These are phyloP conservation scores for Francoa sonchifolia DNA, from an alignment of 441 rosid genomes.

Conservation along the genomic window DNA sequence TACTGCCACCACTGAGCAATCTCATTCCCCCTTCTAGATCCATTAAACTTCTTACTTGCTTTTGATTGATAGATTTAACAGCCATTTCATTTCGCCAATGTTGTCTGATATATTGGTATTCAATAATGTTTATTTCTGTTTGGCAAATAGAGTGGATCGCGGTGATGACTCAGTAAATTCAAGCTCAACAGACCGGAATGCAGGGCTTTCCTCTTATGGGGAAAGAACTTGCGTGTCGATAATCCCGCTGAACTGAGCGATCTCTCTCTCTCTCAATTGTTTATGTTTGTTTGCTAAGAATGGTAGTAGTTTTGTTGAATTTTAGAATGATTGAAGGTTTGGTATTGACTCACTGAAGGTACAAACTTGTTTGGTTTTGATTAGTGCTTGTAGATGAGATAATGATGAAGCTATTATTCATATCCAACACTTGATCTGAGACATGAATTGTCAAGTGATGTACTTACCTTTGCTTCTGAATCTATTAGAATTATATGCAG, in stretches of 20 bases:
- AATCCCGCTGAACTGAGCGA: conserved; percentile 9
- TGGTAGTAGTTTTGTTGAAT: no score
- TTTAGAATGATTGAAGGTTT: no score
- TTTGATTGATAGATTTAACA: background rate
- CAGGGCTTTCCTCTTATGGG: background rate
- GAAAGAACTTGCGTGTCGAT: conserved; percentile 1
- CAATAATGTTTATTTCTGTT: no score
- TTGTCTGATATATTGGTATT: background rate
- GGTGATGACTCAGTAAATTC: conserved; percentile 3
- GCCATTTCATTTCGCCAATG: background rate
- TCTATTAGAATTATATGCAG: no score
- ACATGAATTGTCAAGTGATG: conserved; percentile 30
- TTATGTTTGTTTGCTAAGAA: background rate
- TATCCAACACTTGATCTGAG: conserved; percentile 92
- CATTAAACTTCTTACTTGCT: background rate
- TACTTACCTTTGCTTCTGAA: conserved; percentile 38
- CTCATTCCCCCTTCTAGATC: conserved; percentile 4
- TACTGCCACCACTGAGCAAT: conserved; percentile 56
- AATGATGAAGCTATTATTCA: conserved; percentile 38
- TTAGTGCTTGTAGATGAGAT: conserved; percentile 2
- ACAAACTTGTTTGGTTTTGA: background rate
- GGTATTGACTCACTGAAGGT: no score
- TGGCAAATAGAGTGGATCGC: conserved; percentile 3
- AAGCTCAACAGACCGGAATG: conserved; percentile 11
- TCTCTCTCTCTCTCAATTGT: background rate